A percentile compares a stretch with the other conserved stretches of the same genome.
phyloP scores from a whole-genome alignment of 768 basidiomycete species.

The Agrocybe pediades region DNA sequence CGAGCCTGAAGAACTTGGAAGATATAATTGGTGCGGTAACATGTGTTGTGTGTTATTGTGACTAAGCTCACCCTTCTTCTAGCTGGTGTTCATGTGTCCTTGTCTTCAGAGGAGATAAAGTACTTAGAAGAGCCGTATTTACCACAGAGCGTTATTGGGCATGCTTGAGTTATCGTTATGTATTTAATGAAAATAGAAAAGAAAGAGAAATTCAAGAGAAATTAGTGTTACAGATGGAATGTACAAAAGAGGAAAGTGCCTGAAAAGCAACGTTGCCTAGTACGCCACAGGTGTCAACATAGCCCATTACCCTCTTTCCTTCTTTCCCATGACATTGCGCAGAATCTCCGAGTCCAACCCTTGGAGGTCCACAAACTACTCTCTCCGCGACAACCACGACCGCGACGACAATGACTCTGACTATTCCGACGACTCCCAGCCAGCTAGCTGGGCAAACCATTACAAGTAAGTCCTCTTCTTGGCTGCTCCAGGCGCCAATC shows the following conservation, averaged over 20 bases:
- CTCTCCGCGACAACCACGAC: neutral
- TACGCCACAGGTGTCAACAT: neutral
- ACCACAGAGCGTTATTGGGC: slow-evolving; percentile 46
- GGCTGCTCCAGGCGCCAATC: neutral
- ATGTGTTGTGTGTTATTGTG: neutral
- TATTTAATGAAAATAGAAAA: no score
- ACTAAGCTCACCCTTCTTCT: neutral
- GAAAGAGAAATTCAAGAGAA: no score
- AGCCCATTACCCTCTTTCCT: neutral
- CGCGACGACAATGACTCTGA: neutral
- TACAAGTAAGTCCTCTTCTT: neutral
- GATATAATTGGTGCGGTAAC: slow-evolving; percentile 45
- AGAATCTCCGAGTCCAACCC: neutral
- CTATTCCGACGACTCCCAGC: neutral
- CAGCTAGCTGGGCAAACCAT: neutral
- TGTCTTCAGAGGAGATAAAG: slow-evolving; percentile 41
- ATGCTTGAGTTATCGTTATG: no score
- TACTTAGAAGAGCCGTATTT: slow-evolving; percentile 54
- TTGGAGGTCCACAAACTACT: neutral
- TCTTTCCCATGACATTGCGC: neutral
- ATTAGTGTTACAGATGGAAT: neutral
- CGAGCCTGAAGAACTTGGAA: slow-evolving; percentile 48
- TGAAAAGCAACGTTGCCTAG: neutral
- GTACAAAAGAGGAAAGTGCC: neutral
- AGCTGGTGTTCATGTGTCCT: slow-evolving; percentile 42